Percentiles rank a stretch among this genome's conserved stretches.
Conservation (phyloP, 148 eudicot species). For the Polygonum aviculare region DNA sequence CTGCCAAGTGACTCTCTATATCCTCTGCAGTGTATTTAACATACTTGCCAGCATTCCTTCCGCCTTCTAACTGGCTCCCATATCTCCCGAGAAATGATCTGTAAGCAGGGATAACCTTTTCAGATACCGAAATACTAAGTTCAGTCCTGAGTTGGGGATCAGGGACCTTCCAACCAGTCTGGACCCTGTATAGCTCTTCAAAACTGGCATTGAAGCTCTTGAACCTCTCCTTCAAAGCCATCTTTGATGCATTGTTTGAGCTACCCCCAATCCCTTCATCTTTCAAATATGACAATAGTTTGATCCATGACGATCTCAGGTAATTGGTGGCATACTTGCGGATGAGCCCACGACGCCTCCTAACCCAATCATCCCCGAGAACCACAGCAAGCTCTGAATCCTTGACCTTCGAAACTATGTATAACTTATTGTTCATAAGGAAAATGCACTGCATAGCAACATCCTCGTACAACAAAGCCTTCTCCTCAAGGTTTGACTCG, state of each 20-base stretch:
- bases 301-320: conserved; percentile 86
- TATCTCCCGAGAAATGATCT: conserved; percentile 84
- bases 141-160: conserved; percentile 87
- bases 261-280: conserved; percentile 74
- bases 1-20: conserved; percentile 66
- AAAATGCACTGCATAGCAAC: conserved; percentile 62
- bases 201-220: conserved; percentile 83
- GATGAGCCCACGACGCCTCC: conserved; percentile 59
- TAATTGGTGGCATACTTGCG: conserved; percentile 69
- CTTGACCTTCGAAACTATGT: conserved; percentile 79
- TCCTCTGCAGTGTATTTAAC: conserved; percentile 84
- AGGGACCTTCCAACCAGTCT: conserved; percentile 89
- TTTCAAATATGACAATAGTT: conserved; percentile 57
- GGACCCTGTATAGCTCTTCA: conserved; percentile 79
- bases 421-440: conserved; percentile 81
- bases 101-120: conserved; percentile 78
- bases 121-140: conserved; percentile 85
- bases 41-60: conserved; percentile 78
- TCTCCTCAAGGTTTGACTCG: conserved; percentile 67
- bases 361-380: conserved; percentile 82
- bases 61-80: conserved; percentile 65
- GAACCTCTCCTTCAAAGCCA: conserved; percentile 74
- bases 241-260: conserved; percentile 55
- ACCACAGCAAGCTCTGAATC: conserved; percentile 74
- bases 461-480: conserved; percentile 70